phyloP scores from a whole-genome alignment of 164 flowering plant genomes.

The Berberis vulgaris region DNA sequence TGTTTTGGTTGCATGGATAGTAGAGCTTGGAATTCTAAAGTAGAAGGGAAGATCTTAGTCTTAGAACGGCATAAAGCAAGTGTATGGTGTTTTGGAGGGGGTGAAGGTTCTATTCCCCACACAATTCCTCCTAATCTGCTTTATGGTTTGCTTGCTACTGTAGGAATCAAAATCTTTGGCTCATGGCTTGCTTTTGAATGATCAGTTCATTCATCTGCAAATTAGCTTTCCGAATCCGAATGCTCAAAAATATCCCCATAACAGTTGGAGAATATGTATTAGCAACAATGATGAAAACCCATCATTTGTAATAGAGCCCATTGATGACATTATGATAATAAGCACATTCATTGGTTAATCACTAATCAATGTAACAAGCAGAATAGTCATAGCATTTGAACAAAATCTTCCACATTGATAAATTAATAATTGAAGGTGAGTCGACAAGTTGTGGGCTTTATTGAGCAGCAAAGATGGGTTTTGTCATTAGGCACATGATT shows the following conservation, averaged over 20 bases:
- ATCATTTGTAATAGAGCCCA: too few relatives aligned
- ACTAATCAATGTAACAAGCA: neutral
- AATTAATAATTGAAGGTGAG: neutral
- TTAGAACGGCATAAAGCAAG: conserved; percentile 59
- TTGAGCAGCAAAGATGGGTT: neutral
- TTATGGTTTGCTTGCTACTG: conserved; percentile 43
- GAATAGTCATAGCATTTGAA: neutral
- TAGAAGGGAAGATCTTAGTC: conserved; percentile 20
- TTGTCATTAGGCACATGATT: neutral
- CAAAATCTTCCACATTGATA: neutral
- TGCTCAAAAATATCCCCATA: too few relatives aligned
- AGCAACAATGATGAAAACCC: too few relatives aligned
- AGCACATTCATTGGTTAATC: too few relatives aligned
- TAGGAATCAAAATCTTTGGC: conserved; percentile 12
- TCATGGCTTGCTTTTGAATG: neutral
- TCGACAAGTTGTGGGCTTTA: neutral
- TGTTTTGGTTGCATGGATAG: conserved; percentile 30
- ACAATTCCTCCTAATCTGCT: conserved; percentile 18
- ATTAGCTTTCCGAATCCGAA: conserved; percentile 3
- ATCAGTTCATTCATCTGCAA: conserved; percentile 18
- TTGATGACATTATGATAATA: too few relatives aligned
- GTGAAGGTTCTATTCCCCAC: conserved; percentile 15
- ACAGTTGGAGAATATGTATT: neutral
- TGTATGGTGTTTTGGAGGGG: conserved; percentile 17
- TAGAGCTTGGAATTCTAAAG: conserved; percentile 56